These are phyloP conservation scores for Aspergillus haitiensis DNA, from an alignment of 495 filamentous ascomycete species.

Conservation along the genomic window DNA sequence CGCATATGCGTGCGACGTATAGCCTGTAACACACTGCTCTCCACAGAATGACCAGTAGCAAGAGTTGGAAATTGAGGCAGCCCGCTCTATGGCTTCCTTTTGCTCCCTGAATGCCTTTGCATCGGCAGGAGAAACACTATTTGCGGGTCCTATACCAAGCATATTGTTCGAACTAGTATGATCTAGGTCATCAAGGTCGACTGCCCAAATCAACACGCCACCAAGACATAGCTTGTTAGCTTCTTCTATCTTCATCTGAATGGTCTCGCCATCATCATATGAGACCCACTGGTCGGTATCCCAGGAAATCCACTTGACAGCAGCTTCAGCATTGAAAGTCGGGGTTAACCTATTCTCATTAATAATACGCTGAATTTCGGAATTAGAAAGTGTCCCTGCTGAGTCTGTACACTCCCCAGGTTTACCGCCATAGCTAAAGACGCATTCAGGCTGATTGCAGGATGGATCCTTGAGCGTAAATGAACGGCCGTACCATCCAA, in stretches of 20 bases:
- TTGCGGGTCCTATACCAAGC: slow-evolving; percentile 4
- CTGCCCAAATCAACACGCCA: slow-evolving; percentile 11
- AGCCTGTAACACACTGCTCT: not conserved
- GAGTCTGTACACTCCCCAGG: not conserved
- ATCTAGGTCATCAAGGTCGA: slow-evolving; percentile 4
- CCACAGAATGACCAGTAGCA: slow-evolving; percentile 13
- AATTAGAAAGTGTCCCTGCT: not conserved
- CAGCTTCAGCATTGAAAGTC: not conserved
- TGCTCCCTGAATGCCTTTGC: not conserved
- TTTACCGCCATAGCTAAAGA: not conserved
- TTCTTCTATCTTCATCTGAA: slow-evolving; percentile 3
- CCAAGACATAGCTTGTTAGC: slow-evolving; percentile 13
- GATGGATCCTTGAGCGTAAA: slow-evolving; percentile 7
- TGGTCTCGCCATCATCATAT: slow-evolving; percentile 11
- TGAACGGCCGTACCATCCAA: slow-evolving; percentile 7
- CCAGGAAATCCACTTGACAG: slow-evolving; percentile 1
- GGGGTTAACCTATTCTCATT: no score
- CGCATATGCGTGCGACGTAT: slow-evolving; percentile 2
- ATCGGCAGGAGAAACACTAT: slow-evolving; percentile 7
- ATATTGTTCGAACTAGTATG: slow-evolving; percentile 2
- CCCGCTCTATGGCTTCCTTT: not conserved
- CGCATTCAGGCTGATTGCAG: not conserved
- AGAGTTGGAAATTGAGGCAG: not conserved
- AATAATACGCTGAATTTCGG: no score
- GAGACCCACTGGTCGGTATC: slow-evolving; percentile 14